Base-by-base conservation (phyloP, 192 early-diverging fungal genomes). In the Globomyces pollinis-pini region DNA sequence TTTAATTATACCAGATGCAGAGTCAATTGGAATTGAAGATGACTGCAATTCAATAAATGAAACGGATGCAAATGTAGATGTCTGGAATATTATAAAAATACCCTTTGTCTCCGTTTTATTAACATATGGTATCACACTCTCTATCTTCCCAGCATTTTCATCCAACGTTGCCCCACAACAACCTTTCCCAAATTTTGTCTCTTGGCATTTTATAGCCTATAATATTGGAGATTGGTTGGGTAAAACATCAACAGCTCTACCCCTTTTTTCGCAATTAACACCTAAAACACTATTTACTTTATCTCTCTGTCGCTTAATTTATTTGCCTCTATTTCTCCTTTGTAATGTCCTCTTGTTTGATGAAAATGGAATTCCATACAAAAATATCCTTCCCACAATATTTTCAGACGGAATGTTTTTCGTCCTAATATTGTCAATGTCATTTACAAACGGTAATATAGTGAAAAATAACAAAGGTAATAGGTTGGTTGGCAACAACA, bases 201-300 rank as follows among this genome's bases (percentile, higher is more conserved):
- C 32, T 39, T 39, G 24, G 6, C 38, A 44, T 15, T 57, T 57
- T 33, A 29, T 57, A 12, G 28, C 39, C 21, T 57, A 29, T 43
- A 57, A 38, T 43, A 29, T 57, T 11, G 55, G 35, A 29, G 55
- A 57, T 21, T 43, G 38, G 38, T 23, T 57, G 12, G 55, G 55
- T 1, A 57, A 57, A 39, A 28, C 55, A 1, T 20, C 21, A 11
- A 43, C 28, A 30, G 52, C 21, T 23, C 29, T 54, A 8, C 29
- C 52, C 3, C 24, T 57, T 20, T 8, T 43, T 23, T 26, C 31
- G 2, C 38, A 28, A 24, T 33, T 51, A 1, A 33, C 16, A 8
- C 21, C 30, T 20, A 30, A 33, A 16, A 7, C 32, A 8, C 20
- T 51, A 13, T 21, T 51, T 11, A 21, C 33, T 2, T 33, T 51